phyloP scores from a whole-genome alignment of 73 alveolate genomes.

The Symbiodinium natans region DNA sequence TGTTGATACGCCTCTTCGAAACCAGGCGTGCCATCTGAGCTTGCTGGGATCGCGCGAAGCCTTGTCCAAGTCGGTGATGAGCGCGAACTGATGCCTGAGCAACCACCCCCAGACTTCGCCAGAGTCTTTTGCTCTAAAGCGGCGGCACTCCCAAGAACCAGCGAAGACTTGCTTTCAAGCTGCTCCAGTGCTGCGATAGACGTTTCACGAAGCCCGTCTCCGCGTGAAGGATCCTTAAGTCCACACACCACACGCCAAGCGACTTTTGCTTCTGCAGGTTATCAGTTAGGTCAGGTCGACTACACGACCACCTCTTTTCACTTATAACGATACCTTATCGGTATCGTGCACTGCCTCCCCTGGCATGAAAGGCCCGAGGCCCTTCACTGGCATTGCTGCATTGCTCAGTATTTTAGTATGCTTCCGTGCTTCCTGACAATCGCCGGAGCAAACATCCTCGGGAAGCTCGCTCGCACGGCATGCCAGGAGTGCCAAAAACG shows the following conservation, averaged over 20 bases:
- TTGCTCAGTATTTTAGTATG: no score
- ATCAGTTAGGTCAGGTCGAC: no score
- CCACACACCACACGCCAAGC: no score
- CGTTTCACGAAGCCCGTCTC: not conserved
- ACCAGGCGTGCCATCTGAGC: constrained; percentile 90
- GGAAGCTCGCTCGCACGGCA: not conserved
- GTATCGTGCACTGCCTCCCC: no score
- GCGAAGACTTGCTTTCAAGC: not conserved
- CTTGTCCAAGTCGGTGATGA: constrained; percentile 86
- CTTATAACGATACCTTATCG: no score
- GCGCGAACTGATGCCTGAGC: constrained; percentile 71
- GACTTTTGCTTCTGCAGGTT: no score
- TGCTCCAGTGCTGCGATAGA: not conserved
- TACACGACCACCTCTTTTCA: no score
- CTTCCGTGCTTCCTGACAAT: no score
- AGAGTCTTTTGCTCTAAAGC: no score
- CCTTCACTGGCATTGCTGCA: no score
- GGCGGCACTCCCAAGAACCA: no score
- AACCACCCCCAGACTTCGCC: not conserved
- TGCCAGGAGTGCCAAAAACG: not conserved
- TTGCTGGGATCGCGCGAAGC: constrained; percentile 61
- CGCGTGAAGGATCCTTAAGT: not conserved
- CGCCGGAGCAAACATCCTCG: constrained; percentile 15
- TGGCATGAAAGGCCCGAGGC: no score
- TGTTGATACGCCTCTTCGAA: constrained; percentile 64